Percentiles rank a stretch among this genome's conserved stretches.
These are phyloP conservation scores for Anthostomella pinea DNA, from an alignment of 2,329 filamentous ascomycete species.

Conservation along the genomic window DNA sequence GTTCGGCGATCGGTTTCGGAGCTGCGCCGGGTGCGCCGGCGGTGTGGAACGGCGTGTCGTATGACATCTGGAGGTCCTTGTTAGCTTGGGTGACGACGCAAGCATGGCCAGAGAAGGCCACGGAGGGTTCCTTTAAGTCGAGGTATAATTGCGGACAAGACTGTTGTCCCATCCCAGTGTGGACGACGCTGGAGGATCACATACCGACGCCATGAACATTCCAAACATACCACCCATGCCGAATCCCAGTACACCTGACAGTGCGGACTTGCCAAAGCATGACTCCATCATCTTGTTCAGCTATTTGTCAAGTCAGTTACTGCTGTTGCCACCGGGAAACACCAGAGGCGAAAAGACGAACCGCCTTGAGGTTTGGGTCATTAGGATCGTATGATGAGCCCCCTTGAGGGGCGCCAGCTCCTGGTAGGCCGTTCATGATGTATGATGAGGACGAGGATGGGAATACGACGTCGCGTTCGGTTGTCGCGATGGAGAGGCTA, in stretches of 20 bases:
- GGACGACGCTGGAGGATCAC: too few species aligned
- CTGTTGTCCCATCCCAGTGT: too few species aligned
- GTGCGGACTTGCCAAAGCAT: slow-evolving; percentile 81
- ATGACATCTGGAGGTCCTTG: slow-evolving; percentile 72
- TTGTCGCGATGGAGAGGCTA: slow-evolving; percentile 4
- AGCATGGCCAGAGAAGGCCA: too few species aligned
- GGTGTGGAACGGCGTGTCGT: slow-evolving; percentile 81
- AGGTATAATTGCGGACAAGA: too few species aligned
- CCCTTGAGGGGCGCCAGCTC: slow-evolving; percentile 19
- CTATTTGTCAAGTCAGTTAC: slow-evolving; percentile 40
- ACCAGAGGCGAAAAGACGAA: slow-evolving; percentile 29
- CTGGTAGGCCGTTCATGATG: slow-evolving; percentile 30
- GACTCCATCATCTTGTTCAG: slow-evolving; percentile 87
- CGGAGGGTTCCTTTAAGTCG: too few species aligned
- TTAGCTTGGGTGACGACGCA: too few species aligned
- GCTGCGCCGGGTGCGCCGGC: slow-evolving; percentile 35
- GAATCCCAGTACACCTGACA: slow-evolving; percentile 92
- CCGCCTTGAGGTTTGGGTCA: slow-evolving; percentile 52
- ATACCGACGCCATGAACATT: slow-evolving; percentile 94
- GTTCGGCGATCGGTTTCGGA: slow-evolving; percentile 47
- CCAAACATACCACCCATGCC: slow-evolving; percentile 92
- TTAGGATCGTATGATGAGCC: slow-evolving; percentile 33
- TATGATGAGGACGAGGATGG: background rate
- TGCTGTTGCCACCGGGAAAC: background rate
- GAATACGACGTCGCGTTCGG: background rate